phyloP scores from a whole-genome alignment of 805 yeast genomes.

The Blastobotrys chiropterorum region DNA sequence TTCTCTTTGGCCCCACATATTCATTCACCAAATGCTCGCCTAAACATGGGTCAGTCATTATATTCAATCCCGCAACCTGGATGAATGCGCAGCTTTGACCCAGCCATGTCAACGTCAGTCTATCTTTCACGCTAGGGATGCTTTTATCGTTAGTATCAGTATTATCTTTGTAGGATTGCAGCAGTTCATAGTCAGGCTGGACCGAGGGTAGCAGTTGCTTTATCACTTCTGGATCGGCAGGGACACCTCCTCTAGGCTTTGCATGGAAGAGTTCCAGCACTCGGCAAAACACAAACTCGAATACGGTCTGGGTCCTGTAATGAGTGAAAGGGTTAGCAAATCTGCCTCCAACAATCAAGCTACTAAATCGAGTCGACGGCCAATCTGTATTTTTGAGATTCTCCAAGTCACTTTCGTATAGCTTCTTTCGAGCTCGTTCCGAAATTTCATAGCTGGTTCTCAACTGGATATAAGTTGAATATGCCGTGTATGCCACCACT shows the following conservation, averaged over 20 bases:
- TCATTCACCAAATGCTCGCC: constrained; percentile 55
- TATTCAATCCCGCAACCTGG: constrained; percentile 63
- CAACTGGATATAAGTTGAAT: constrained; percentile 55
- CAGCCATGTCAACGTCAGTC: constrained; percentile 77
- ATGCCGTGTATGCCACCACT: constrained; percentile 49
- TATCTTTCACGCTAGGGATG: constrained; percentile 19
- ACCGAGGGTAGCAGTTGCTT: constrained; percentile 52
- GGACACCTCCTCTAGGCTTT: constrained; percentile 54
- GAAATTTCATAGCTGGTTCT: constrained; percentile 50
- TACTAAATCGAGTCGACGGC: constrained; percentile 33
- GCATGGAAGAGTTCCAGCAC: constrained; percentile 62
- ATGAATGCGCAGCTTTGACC: constrained; percentile 85
- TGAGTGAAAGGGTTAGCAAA: constrained; percentile 89
- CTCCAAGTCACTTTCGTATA: constrained; percentile 17
- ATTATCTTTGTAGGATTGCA: constrained; percentile 22
- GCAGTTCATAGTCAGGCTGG: constrained; percentile 48
- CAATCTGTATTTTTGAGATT: constrained; percentile 16
- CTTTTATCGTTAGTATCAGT: neutral
- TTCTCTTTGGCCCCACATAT: constrained; percentile 73
- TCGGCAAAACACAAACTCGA: constrained; percentile 75
- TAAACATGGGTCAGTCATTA: constrained; percentile 84
- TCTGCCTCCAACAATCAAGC: constrained; percentile 60
- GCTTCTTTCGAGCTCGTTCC: constrained; percentile 34
- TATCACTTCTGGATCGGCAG: constrained; percentile 41
- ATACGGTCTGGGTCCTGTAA: constrained; percentile 82